Percentiles rank a stretch among this genome's conserved stretches.
Conservation (phyloP, 148 eudicot genomes). For the Cornus florida region DNA sequence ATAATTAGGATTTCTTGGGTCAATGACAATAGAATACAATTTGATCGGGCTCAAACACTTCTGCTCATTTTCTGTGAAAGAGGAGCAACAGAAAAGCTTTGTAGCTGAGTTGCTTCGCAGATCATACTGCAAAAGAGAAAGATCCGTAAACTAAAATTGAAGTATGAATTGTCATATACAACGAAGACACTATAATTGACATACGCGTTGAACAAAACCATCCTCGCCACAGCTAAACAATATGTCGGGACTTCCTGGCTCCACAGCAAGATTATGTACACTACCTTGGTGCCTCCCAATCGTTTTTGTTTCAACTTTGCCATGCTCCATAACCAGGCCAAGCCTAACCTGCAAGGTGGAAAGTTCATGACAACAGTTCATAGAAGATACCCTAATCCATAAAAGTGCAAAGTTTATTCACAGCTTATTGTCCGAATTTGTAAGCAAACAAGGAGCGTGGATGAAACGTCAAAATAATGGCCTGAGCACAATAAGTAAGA, state of each 20-base stretch:
- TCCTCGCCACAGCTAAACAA: conserved; percentile 81
- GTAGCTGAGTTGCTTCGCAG: conserved; percentile 63
- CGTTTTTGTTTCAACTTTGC: conserved; percentile 54
- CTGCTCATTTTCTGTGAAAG: conserved; percentile 39
- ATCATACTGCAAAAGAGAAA: conserved; percentile 63
- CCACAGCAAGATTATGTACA: conserved; percentile 71
- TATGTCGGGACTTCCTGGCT: conserved; percentile 75
- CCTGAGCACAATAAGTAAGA: no score
- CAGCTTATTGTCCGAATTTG: no score
- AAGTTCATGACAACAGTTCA: no score
- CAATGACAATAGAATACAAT: conserved; percentile 64
- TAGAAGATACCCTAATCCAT: no score
- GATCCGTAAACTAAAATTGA: not conserved
- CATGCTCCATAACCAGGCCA: conserved; percentile 52
- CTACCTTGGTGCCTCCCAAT: conserved; percentile 73
- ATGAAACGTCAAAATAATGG: not conserved
- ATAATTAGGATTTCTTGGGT: conserved; percentile 73
- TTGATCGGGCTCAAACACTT: conserved; percentile 36
- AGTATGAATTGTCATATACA: not conserved
- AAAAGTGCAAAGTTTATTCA: no score
- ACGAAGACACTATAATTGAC: conserved; percentile 20
- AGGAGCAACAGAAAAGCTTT: conserved; percentile 71
- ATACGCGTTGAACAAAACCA: conserved; percentile 79
- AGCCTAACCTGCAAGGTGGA: conserved; percentile 61
- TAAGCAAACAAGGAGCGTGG: no score